Evolutionary conservation across 2,329 filamentous ascomycete genomes (phyloP).

Genomic region (Pseudogymnoascus sp.): DNA sequence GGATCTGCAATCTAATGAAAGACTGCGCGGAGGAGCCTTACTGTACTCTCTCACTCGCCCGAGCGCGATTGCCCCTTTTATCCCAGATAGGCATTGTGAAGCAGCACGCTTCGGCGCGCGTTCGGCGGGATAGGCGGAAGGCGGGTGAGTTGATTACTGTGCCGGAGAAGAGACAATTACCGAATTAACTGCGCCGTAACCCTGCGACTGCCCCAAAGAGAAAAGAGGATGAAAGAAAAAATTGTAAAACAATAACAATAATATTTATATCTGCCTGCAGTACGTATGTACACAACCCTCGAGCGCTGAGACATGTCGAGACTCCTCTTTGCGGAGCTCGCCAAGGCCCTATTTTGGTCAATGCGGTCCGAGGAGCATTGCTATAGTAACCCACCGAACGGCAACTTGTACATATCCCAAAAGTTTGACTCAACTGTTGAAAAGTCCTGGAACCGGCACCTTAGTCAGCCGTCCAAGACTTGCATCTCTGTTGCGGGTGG

Average conservation of each 20-base stretch:
- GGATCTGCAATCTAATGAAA: conserved; percentile 5
- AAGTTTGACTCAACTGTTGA: neutral
- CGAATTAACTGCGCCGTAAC: neutral
- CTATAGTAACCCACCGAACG: neutral
- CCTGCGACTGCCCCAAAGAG: neutral
- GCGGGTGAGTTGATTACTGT: neutral
- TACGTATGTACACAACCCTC: neutral
- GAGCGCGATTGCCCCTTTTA: conserved; percentile 1
- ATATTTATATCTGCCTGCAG: conserved; percentile 3
- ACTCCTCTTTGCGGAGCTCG: neutral
- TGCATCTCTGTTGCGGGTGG: neutral
- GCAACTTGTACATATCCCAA: neutral
- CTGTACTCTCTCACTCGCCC: conserved; percentile 6
- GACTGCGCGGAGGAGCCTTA: conserved; percentile 1
- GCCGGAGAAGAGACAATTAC: neutral
- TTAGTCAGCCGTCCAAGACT: neutral
- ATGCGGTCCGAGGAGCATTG: conserved; percentile 1
- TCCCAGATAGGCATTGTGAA: neutral
- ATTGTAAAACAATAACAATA: conserved; percentile 7
- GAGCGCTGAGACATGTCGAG: neutral
- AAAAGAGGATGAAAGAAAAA: neutral
- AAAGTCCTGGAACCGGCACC: neutral
- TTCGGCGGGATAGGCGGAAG: neutral
- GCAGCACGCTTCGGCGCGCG: neutral
- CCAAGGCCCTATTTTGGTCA: neutral